Conservation (phyloP, 2,329 filamentous ascomycete genomes). For the Talaromyces sp. region DNA sequence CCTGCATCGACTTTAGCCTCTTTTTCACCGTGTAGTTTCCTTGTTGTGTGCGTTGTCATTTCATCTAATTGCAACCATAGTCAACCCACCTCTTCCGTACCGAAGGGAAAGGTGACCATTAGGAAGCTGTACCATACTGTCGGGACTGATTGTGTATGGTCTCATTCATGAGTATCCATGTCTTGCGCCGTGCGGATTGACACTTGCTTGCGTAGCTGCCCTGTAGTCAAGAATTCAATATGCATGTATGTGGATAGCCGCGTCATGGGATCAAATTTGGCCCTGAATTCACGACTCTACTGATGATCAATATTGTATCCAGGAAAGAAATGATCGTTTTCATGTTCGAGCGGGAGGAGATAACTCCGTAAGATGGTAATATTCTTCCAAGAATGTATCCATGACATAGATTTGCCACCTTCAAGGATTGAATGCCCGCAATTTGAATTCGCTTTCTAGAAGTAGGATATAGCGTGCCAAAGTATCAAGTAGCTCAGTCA, state of each 20-base stretch:
- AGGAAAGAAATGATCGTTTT: background rate
- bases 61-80: background rate
- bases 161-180: background rate
- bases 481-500: no score
- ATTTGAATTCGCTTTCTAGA: background rate
- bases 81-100: background rate
- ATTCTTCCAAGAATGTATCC: background rate
- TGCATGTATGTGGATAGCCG: background rate
- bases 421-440: background rate
- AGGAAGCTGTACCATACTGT: background rate
- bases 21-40: background rate
- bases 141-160: background rate
- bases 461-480: no score
- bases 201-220: background rate
- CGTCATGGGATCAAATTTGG: background rate
- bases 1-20: background rate
- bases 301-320: background rate
- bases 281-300: background rate
- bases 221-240: background rate
- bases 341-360: background rate
- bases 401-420: background rate
- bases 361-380: background rate
- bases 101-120: background rate
- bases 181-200: background rate
- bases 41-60: background rate